A percentile compares a stretch with the other conserved stretches of the same genome.
These are phyloP conservation scores for Candida sithepensis DNA, from an alignment of 805 yeast genomes.

Conservation along the genomic window DNA sequence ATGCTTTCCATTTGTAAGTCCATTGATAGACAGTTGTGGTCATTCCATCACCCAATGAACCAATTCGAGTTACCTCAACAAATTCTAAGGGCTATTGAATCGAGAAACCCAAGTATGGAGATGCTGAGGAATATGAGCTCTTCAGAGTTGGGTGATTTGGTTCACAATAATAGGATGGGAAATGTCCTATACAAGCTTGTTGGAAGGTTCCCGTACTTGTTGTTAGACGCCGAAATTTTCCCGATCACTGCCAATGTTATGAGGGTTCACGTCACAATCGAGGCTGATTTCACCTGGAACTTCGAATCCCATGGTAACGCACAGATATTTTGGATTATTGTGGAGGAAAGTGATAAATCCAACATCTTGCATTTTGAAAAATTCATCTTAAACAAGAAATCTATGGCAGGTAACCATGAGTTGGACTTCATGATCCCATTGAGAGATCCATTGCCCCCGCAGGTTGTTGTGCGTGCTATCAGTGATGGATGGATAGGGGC, in stretches of 20 bases:
- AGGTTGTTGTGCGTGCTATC: constrained; percentile 70
- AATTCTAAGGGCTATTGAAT: constrained; percentile 57
- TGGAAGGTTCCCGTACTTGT: constrained; percentile 70
- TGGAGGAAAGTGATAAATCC: constrained; percentile 77
- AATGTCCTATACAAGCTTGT: constrained; percentile 52
- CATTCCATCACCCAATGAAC: constrained; percentile 81
- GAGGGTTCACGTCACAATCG: constrained; percentile 68
- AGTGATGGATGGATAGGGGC: constrained; percentile 91
- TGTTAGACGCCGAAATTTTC: constrained; percentile 75
- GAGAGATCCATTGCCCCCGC: constrained; percentile 86
- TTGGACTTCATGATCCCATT: constrained; percentile 92
- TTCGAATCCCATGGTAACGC: constrained; percentile 73
- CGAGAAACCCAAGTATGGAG: constrained; percentile 67
- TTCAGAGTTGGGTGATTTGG: constrained; percentile 82
- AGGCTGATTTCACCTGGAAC: constrained; percentile 86
- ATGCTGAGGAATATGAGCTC: constrained; percentile 68
- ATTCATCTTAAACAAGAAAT: constrained; percentile 61
- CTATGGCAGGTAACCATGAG: constrained; percentile 54
- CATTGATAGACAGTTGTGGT: constrained; percentile 82
- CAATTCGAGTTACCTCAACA: constrained; percentile 80
- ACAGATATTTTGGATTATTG: constrained; percentile 88
- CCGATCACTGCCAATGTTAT: constrained; percentile 87
- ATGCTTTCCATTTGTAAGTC: constrained; percentile 82
- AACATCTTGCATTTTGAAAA: constrained; percentile 79
- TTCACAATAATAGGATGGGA: constrained; percentile 80